Percentiles rank a stretch among this genome's conserved stretches.
phyloP scores from a whole-genome alignment of 257 asterid genomes.

The Przewalskia tangutica region DNA sequence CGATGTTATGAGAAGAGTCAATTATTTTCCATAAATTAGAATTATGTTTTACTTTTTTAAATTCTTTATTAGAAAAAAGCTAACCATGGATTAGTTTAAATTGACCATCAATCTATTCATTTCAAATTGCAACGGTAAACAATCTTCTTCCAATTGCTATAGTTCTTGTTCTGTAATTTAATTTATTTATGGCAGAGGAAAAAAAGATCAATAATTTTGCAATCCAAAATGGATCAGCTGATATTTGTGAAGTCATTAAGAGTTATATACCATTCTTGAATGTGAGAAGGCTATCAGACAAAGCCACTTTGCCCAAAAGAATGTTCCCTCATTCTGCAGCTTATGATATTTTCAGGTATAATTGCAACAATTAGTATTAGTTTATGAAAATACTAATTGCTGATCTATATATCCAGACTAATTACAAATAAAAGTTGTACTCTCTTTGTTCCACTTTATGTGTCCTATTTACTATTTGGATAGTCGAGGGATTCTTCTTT shows the following conservation, averaged over 20 bases:
- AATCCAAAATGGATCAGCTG: constrained; percentile 12
- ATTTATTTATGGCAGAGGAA: not conserved
- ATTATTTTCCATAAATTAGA: no score
- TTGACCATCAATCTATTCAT: not conserved
- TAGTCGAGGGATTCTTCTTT: no score
- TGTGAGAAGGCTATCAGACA: constrained; percentile 46
- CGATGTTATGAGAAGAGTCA: no score
- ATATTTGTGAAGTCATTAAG: constrained; percentile 9
- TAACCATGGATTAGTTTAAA: no score
- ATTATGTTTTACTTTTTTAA: no score
- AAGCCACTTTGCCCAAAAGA: constrained; percentile 48
- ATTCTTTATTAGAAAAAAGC: no score
- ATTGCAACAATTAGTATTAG: not conserved
- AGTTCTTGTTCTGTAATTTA: not conserved
- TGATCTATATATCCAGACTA: not conserved
- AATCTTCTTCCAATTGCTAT: not conserved
- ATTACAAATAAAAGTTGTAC: not conserved
- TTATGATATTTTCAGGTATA: constrained; percentile 56
- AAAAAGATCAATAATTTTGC: not conserved
- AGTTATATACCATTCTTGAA: constrained; percentile 24
- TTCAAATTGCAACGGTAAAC: not conserved
- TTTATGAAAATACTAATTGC: not conserved
- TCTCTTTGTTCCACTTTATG: no score
- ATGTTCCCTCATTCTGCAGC: constrained; percentile 49
- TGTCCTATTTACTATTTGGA: no score